Percentiles rank a stretch among this genome's conserved stretches.
These are phyloP conservation scores for Neckera pumila DNA, from an alignment of 225 moss, liverwort and hornwort species.

Conservation along the genomic window DNA sequence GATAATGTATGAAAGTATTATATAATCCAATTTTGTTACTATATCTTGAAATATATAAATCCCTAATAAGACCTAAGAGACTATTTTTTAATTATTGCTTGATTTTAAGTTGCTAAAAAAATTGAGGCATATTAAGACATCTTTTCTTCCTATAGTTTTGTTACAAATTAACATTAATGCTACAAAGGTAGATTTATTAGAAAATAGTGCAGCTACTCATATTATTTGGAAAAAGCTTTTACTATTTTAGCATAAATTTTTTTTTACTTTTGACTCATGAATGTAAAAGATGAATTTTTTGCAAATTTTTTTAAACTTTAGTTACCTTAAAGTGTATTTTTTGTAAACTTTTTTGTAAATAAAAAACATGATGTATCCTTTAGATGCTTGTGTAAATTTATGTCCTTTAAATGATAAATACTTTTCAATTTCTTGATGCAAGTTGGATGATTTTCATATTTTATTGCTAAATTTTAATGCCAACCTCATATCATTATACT, in stretches of 20 bases:
- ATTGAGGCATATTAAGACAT: fast-evolving
- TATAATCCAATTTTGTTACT: background rate
- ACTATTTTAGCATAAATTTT: background rate
- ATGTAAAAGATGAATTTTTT: background rate
- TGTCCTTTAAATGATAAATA: background rate
- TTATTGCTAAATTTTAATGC: fast-evolving
- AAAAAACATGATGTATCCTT: fast-evolving
- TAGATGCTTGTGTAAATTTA: fast-evolving
- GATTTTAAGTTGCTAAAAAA: background rate
- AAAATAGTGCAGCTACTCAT: background rate
- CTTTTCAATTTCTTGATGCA: fast-evolving
- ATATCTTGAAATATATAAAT: background rate
- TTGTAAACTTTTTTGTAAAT: fast-evolving
- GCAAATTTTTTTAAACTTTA: too few relatives aligned
- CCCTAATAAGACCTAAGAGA: background rate
- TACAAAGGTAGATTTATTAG: background rate
- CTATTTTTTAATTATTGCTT: fast-evolving
- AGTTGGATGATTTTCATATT: background rate
- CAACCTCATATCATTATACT: background rate
- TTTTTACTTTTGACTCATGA: background rate
- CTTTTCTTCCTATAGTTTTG: background rate
- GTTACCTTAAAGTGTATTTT: too few relatives aligned
- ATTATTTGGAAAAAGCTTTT: background rate
- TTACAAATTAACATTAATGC: fast-evolving
- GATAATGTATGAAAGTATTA: background rate